These are phyloP conservation scores for Cladosporium oxysporum DNA, from an alignment of 2,329 filamentous ascomycete genomes.

Conservation along the genomic window DNA sequence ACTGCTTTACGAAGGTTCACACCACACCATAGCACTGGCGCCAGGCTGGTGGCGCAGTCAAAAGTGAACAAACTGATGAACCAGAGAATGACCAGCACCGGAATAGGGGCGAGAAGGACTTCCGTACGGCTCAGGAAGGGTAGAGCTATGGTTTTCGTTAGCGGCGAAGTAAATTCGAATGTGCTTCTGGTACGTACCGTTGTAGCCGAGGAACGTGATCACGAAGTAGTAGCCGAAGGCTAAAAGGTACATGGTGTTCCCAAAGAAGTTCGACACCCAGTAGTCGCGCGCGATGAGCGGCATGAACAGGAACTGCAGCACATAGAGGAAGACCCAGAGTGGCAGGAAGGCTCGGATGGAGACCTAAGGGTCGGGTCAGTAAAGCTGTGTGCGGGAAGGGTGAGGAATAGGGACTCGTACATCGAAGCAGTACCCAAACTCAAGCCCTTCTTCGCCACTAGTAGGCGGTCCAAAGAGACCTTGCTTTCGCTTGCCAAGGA, in stretches of 20 bases:
- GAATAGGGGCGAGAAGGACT: constrained; percentile 62
- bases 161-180: not conserved
- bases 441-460: constrained; percentile 57
- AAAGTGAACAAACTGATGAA: constrained; percentile 53
- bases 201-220: constrained; percentile 70
- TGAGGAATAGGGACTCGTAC: constrained; percentile 42
- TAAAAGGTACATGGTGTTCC: constrained; percentile 67
- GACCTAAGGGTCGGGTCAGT: constrained; percentile 44
- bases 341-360: constrained; percentile 68
- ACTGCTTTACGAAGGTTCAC: constrained; percentile 37
- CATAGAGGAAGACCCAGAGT: constrained; percentile 66
- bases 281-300: constrained; percentile 59
- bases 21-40: constrained; percentile 53
- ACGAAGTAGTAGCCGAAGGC: constrained; percentile 67
- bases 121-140: constrained; percentile 69
- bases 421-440: constrained; percentile 73
- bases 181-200: constrained; percentile 44
- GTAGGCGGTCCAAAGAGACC: constrained; percentile 61
- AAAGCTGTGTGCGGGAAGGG: not conserved
- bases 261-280: constrained; percentile 61
- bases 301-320: constrained; percentile 67
- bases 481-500: constrained; percentile 59
- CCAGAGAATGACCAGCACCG: constrained; percentile 63
- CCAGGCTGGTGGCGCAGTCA: constrained; percentile 53
- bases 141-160: constrained; percentile 48